These are phyloP conservation scores for Phyllosticta paracitricarpa DNA, from an alignment of 2,329 filamentous ascomycete species.

Conservation along the genomic window DNA sequence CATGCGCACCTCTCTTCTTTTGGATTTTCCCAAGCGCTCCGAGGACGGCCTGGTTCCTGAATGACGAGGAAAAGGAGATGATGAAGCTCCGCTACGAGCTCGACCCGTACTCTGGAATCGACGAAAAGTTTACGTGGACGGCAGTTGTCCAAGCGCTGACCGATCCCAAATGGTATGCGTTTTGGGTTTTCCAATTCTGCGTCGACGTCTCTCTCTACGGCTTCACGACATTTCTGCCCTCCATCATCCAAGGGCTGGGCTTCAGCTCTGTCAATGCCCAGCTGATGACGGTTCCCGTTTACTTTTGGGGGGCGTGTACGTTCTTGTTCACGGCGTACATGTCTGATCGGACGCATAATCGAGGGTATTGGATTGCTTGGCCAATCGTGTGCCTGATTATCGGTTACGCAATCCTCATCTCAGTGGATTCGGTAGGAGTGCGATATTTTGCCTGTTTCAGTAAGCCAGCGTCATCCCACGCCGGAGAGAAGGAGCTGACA, in stretches of 20 bases:
- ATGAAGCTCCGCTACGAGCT: slow-evolving; percentile 7
- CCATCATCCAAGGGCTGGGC: slow-evolving; percentile 55
- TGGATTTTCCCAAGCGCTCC: slow-evolving; percentile 53
- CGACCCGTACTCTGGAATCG: slow-evolving; percentile 5
- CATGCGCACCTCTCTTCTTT: slow-evolving; percentile 18
- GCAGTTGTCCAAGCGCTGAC: slow-evolving; percentile 13
- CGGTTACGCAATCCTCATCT: slow-evolving; percentile 9
- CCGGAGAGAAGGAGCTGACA: not conserved
- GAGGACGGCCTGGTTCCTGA: slow-evolving; percentile 47
- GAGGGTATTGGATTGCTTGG: slow-evolving; percentile 7
- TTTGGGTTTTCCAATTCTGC: slow-evolving; percentile 8
- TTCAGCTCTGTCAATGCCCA: slow-evolving; percentile 51
- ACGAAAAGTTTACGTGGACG: slow-evolving; percentile 20
- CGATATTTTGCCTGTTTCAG: slow-evolving; percentile 11
- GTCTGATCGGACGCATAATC: not conserved
- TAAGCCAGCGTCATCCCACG: not conserved
- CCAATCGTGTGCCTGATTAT: slow-evolving; percentile 5
- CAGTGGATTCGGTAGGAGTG: slow-evolving; percentile 3
- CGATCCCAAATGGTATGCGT: slow-evolving; percentile 15
- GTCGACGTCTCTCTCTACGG: slow-evolving; percentile 33
- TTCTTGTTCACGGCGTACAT: slow-evolving; percentile 7
- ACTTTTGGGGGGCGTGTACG: slow-evolving; percentile 2
- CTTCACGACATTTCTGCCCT: slow-evolving; percentile 39
- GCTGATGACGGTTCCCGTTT: slow-evolving; percentile 42
- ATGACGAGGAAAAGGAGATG: slow-evolving; percentile 29